Evolutionary conservation across 345 rosid genomes (phyloP).

Genomic region (Euphorbia peplus): DNA sequence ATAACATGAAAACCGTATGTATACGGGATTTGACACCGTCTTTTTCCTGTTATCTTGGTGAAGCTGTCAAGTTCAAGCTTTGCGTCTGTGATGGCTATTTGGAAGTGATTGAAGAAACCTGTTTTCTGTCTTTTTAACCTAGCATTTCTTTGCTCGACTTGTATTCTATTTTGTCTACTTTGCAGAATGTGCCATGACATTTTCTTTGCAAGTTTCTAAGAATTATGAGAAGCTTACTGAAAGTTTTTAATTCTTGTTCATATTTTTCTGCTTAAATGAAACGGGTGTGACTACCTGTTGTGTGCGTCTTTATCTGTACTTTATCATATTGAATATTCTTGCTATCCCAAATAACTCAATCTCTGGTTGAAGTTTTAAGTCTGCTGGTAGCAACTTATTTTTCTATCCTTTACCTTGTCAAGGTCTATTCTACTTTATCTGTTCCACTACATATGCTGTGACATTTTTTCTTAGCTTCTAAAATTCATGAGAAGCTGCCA

Average conservation of each 20-base stretch:
- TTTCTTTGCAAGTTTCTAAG: no score
- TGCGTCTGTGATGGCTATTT: not conserved
- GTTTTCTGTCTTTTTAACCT: not conserved
- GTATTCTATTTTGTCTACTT: not conserved
- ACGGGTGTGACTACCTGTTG: not conserved
- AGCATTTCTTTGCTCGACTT: not conserved
- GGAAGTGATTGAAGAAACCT: not conserved
- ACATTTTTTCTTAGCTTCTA: constrained; percentile 4
- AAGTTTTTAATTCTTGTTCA: not conserved
- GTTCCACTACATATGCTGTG: not conserved
- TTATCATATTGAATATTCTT: not conserved
- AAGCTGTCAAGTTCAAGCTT: not conserved
- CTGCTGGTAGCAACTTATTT: not conserved
- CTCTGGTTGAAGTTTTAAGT: not conserved
- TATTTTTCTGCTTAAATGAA: not conserved
- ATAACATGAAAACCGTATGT: not conserved
- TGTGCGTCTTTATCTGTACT: not conserved
- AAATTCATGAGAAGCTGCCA: not conserved
- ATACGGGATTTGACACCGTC: not conserved
- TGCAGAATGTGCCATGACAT: not conserved
- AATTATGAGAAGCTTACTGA: no score
- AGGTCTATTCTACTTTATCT: not conserved
- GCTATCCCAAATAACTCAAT: constrained; percentile 7
- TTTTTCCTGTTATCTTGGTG: not conserved
- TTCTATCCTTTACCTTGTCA: not conserved